These are phyloP conservation scores for Babesia ovis DNA, from an alignment of 169 alveolate species.

Conservation along the genomic window DNA sequence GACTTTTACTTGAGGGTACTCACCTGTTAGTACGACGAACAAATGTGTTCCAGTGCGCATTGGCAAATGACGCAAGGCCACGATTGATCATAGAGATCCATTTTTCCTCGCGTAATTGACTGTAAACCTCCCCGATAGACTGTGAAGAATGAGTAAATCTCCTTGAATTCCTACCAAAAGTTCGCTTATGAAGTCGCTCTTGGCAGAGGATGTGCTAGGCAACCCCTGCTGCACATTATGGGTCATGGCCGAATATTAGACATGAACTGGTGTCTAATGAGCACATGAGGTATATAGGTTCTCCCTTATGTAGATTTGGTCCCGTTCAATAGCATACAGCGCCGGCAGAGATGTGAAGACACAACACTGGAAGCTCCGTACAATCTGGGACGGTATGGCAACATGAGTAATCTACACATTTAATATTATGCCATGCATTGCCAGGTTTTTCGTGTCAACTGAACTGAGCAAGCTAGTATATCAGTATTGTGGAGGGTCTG, in stretches of 20 bases:
- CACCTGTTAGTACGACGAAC: conserved; percentile 67
- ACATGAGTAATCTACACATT: too few relatives aligned
- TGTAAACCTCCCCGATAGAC: conserved; percentile 66
- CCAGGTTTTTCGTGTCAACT: conserved; percentile 43
- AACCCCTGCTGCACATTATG: conserved; percentile 5
- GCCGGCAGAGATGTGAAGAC: neutral
- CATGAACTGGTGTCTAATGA: neutral
- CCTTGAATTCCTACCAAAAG: conserved; percentile 30
- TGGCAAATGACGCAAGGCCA: conserved; percentile 62
- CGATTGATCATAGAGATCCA: conserved; percentile 63
- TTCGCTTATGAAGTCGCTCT: conserved; percentile 50
- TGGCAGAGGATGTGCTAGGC: conserved; percentile 22
- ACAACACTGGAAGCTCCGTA: neutral
- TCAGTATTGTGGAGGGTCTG: too few relatives aligned
- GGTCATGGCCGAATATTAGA: conserved; percentile 22
- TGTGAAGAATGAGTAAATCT: neutral
- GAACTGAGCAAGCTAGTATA: too few relatives aligned
- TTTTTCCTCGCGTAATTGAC: conserved; percentile 54
- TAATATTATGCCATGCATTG: too few relatives aligned
- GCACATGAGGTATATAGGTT: neutral
- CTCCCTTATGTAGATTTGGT: neutral
- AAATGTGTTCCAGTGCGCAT: conserved; percentile 62
- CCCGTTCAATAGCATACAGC: neutral
- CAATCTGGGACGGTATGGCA: neutral
- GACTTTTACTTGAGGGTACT: too few relatives aligned